phyloP scores from a whole-genome alignment of 306 rosid species.

The Arachis stenosperma region DNA sequence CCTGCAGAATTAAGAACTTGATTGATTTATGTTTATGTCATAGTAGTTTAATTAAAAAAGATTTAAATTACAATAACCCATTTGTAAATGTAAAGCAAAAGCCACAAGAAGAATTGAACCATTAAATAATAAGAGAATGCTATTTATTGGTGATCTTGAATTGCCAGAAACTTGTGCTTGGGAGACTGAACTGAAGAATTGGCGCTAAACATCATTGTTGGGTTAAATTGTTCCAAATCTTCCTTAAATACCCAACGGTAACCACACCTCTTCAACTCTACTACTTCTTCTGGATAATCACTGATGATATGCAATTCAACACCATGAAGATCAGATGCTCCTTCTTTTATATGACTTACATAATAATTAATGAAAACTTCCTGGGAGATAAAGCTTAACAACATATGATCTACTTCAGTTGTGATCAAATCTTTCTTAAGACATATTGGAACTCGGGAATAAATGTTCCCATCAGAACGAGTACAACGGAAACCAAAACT shows the following conservation, averaged over 20 bases:
- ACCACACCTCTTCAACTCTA: slow-evolving; percentile 1
- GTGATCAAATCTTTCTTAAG: neutral
- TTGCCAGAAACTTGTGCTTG: neutral
- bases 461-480: neutral
- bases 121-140: too few species aligned
- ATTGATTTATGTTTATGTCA: too few species aligned
- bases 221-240: slow-evolving; percentile 7
- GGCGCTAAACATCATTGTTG: neutral
- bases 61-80: too few species aligned
- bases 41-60: too few species aligned
- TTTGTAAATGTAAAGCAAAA: too few species aligned
- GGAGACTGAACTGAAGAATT: neutral
- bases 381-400: neutral
- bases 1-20: too few species aligned
- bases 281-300: rapidly evolving
- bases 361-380: neutral
- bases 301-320: rapidly evolving
- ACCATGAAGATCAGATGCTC: neutral
- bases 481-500: neutral
- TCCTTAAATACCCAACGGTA: slow-evolving; percentile 1
- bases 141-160: neutral
- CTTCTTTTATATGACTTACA: neutral
- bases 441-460: neutral
- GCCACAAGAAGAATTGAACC: too few species aligned
- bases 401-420: neutral